phyloP scores from a whole-genome alignment of 1,284 basidiomycete genomes.

The Rhodotorula sp. region DNA sequence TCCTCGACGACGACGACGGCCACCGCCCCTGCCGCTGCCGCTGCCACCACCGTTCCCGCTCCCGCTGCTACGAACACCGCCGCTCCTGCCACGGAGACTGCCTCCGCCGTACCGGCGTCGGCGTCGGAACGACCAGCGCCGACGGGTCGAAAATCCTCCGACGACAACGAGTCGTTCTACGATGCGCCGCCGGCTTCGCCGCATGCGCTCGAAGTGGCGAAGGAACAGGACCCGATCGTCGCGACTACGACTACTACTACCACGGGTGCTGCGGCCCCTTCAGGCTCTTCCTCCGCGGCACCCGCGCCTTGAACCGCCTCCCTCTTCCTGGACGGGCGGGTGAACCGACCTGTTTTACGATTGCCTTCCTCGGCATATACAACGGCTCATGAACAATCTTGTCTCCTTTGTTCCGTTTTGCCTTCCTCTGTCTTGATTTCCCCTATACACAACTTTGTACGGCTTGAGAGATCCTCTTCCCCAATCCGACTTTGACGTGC shows the following conservation, averaged over 20 bases:
- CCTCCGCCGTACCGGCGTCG: neutral
- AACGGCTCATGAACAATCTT: too few relatives aligned
- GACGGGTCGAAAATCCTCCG: neutral
- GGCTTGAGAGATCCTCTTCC: too few relatives aligned
- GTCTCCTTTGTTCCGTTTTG: too few relatives aligned
- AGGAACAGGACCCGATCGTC: neutral
- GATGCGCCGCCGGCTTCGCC: slow-evolving; percentile 3
- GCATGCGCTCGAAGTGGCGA: neutral
- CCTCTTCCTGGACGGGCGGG: too few relatives aligned
- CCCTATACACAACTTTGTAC: too few relatives aligned
- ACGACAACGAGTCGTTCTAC: neutral
- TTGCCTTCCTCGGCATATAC: too few relatives aligned
- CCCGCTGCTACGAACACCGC: neutral
- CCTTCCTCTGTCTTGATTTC: too few relatives aligned
- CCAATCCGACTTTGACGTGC: too few relatives aligned
- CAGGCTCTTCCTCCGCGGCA: too few relatives aligned
- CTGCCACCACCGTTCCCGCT: neutral
- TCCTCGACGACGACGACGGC: neutral
- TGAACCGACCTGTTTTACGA: too few relatives aligned
- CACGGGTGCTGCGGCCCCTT: too few relatives aligned
- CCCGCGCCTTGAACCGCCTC: too few relatives aligned
- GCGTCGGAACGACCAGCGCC: neutral
- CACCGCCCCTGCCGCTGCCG: neutral
- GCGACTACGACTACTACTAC: neutral
- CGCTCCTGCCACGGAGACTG: neutral